These are phyloP conservation scores for Tuber aestivum DNA, from an alignment of 495 filamentous ascomycete genomes.

Conservation along the genomic window DNA sequence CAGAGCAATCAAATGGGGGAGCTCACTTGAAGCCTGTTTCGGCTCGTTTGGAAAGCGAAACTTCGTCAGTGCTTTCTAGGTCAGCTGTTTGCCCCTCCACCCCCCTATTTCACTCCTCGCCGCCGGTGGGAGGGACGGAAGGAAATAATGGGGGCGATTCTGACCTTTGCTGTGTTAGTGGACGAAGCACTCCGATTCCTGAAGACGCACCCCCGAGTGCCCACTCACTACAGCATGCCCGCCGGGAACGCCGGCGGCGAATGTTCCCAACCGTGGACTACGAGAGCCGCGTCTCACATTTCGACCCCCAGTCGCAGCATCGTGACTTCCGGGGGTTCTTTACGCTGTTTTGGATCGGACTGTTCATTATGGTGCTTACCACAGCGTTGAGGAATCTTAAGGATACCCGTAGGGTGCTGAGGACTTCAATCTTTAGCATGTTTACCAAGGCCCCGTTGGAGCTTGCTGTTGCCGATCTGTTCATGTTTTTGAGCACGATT, in stretches of 20 bases:
- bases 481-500: slow-evolving; percentile 71
- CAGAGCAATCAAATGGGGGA: slow-evolving; percentile 9
- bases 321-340: slow-evolving; percentile 96
- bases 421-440: slow-evolving; percentile 76
- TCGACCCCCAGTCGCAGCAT: slow-evolving; percentile 87
- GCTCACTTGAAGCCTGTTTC: slow-evolving; percentile 20
- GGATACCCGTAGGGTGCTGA: slow-evolving; percentile 80
- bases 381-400: slow-evolving; percentile 85
- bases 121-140: not conserved
- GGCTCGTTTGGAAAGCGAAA: slow-evolving; percentile 20
- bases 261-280: slow-evolving; percentile 96
- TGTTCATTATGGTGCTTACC: slow-evolving; percentile 95
- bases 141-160: not conserved
- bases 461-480: slow-evolving; percentile 70
- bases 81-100: slow-evolving; percentile 5
- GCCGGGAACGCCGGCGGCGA: slow-evolving; percentile 72
- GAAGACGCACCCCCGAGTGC: slow-evolving; percentile 86
- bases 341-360: slow-evolving; percentile 91
- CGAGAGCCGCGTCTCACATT: slow-evolving; percentile 87
- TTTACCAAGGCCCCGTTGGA: slow-evolving; percentile 85
- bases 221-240: slow-evolving; percentile 77
- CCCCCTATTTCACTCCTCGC: not conserved
- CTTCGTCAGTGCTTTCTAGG: slow-evolving; percentile 30
- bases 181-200: slow-evolving; percentile 80
- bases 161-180: slow-evolving; percentile 50